phyloP scores from a whole-genome alignment of 345 rosid species.

The Sonneratia alba region DNA sequence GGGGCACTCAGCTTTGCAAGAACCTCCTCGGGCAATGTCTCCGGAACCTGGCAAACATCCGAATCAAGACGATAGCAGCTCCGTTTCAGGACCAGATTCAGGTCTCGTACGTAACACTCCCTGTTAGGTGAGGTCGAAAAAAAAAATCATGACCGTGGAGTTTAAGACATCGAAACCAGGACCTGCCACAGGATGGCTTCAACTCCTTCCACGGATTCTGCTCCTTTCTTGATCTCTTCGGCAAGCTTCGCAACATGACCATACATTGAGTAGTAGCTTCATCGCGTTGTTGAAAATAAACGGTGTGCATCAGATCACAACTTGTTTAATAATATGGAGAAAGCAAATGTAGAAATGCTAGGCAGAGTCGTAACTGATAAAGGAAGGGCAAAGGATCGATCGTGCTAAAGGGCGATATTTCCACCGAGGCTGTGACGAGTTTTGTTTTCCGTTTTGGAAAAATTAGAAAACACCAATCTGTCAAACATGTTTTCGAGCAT shows the following conservation, averaged over 20 bases:
- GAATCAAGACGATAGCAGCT: too few species aligned
- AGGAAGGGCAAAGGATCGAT: too few species aligned
- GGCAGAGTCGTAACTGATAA: too few species aligned
- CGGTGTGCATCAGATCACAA: not conserved
- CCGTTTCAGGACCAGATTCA: too few species aligned
- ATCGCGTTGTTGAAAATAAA: not conserved
- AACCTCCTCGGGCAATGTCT: conserved; percentile 54
- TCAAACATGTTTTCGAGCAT: not conserved
- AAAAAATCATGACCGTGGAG: too few species aligned
- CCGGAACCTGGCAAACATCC: conserved; percentile 36
- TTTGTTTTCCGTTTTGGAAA: too few species aligned
- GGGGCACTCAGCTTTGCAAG: conserved; percentile 59
- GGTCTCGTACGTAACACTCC: too few species aligned
- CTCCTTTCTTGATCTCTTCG: conserved; percentile 59
- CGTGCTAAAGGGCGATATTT: too few species aligned
- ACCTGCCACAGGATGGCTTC: conserved; percentile 72
- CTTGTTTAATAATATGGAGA: not conserved
- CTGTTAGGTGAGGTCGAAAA: too few species aligned
- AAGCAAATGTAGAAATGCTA: not conserved
- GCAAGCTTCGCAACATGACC: conserved; percentile 70
- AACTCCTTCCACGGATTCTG: conserved; percentile 56
- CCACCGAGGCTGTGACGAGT: too few species aligned
- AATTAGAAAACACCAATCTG: too few species aligned
- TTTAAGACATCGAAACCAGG: not conserved
- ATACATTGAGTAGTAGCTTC: conserved; percentile 68